Evolutionary conservation across 1,284 basidiomycete genomes (phyloP), one percentile per base, ranked within the genome.

Genomic region (Cutaneotrichosporon cyanovorans): DNA sequence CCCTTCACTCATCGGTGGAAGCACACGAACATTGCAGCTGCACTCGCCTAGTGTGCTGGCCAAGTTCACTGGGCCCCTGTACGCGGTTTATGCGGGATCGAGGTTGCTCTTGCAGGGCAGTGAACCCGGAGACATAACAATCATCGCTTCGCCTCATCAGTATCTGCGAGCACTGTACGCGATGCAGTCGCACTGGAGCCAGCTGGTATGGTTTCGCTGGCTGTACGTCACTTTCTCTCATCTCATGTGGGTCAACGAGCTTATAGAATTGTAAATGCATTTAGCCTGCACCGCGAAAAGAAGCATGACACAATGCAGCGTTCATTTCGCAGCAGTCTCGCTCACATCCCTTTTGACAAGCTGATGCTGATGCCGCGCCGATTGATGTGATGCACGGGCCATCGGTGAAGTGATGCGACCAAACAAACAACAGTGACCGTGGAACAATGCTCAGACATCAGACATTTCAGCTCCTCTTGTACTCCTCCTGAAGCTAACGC

Each of bases 191-290:
- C 91, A 96, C 62, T 51, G 70, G 46, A 81, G 80, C 46, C 91
- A 96, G 73, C 72, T 89, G 54, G 79, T 83, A 19, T 95, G 91
- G 91, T 95, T 91, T 73, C 78, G 91, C 40, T 87, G 82, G 78
- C 72, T 91, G 40, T 90, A 92, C 61, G 76, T 93, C 28, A 55
- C 70, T n/a, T 84, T 84, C 60, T 91, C 87, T 25, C 76, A 84
- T 52, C 90, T 93, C 62, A 85, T 95, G 84, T 95, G 89, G 89
- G 80, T 87, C 37, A 91, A 92, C 56, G 81, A 87, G 55, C 83
- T 87, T 76, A 72, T 77, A 16, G 53, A 63, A n/a, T n/a, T n/a
- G n/a, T n/a, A n/a, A n/a, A n/a, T n/a, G n/a, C n/a, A n/a, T n/a
- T n/a, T n/a, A n/a, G n/a, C n/a, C n/a, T n/a, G n/a, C n/a, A n/a